These are phyloP conservation scores for Pythium dissimile DNA, from an alignment of 352 stramenopile genomes.

Conservation along the genomic window DNA sequence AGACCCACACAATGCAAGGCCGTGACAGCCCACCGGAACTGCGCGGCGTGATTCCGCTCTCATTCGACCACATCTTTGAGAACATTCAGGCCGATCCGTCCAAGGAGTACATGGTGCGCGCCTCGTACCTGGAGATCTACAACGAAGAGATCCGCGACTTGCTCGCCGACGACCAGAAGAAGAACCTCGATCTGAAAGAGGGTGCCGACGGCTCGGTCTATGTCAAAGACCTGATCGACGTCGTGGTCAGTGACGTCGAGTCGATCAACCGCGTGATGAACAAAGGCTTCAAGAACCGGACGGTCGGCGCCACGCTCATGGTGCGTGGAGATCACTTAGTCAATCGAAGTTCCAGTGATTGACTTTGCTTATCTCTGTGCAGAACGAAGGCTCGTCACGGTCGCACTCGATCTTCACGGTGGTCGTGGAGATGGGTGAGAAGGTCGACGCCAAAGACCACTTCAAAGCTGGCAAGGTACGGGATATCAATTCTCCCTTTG, in stretches of 20 bases:
- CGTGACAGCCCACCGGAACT: conserved; percentile 71
- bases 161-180: conserved; percentile 72
- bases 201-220: conserved; percentile 76
- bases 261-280: conserved; percentile 82
- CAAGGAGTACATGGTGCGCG: conserved; percentile 79
- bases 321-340: too few species aligned
- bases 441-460: conserved; percentile 63
- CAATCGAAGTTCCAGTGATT: too few species aligned
- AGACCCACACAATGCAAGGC: conserved; percentile 86
- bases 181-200: conserved; percentile 86
- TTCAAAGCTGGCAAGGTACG: conserved; percentile 81
- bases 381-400: conserved; percentile 81
- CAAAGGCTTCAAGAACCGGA: conserved; percentile 82
- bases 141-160: conserved; percentile 94
- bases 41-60: conserved; percentile 77
- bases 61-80: conserved; percentile 87
- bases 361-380: background rate
- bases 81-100: conserved; percentile 67
- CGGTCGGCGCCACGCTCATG: conserved; percentile 78
- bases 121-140: conserved; percentile 94
- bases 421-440: conserved; percentile 78
- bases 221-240: conserved; percentile 87
- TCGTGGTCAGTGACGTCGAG: conserved; percentile 73
- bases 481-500: too few species aligned
- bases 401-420: conserved; percentile 88